Evolutionary conservation across 2,329 filamentous ascomycete genomes (phyloP), one percentile per base, ranked within the genome.

Genomic region (Ceratocystis variospora): DNA sequence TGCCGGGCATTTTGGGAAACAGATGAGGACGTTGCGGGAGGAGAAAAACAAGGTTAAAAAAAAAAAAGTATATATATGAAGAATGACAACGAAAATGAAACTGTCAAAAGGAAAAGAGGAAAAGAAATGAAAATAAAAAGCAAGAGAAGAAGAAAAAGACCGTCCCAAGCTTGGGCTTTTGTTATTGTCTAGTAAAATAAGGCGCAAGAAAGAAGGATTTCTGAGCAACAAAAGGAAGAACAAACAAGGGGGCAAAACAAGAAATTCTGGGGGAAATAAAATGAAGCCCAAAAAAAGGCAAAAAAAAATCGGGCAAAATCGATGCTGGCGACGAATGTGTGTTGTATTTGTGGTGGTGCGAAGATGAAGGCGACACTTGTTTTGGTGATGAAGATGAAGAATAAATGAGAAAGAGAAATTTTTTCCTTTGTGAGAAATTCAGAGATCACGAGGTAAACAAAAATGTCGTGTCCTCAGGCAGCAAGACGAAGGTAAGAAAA

Each of bases 1-100:
- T 59, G 46, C 64, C 64, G 55, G 67, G 64, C 67, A 67, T 68
- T 57, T 44, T 68, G 63, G 19, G 41, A 22, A 50, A 15, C 17
- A 28, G 37, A 41, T 31, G 31, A 25, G 41, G 31, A 22, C 37
- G 25, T 31, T 37, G 31, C 5, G 45, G 50, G 22, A 4, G 19
- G 44, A 33, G 12, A 55, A 61, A 45, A 41, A 48, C 48, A 55
- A 48, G 12, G 45, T 31, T n/a, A 22, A 62, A 53, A 25, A 55
- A 59, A 37, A 59, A 59, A 61, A 45, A 46, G 53, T 33, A 66
- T 37, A 61, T 59, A 64, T 31, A 59, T 2, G 50, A 65, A 65
- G 50, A 59, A 57, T 37, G n/a, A 31, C n/a, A 53, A 61, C 4
- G 31, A 45, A 65, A 59, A 63, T n/a, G 50, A 53, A 63, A 28